phyloP scores from a whole-genome alignment of 768 basidiomycete genomes.

The Tylopilus rubrobrunneus region DNA sequence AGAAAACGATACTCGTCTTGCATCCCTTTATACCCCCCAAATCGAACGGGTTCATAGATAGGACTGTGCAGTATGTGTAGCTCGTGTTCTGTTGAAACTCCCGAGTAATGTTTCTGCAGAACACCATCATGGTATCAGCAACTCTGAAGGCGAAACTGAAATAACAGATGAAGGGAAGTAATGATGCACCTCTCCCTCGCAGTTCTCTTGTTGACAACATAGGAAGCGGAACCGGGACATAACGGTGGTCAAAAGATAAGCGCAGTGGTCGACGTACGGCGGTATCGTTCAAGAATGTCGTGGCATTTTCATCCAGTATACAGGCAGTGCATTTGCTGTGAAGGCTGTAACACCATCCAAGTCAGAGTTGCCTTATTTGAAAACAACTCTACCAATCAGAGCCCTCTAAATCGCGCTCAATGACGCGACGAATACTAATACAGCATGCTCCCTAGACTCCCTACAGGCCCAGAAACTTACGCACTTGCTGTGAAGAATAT shows the following conservation, averaged over 20 bases:
- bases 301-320: not conserved
- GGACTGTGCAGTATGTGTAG: too few relatives aligned
- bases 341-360: not conserved
- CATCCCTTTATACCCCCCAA: too few relatives aligned
- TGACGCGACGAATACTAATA: too few relatives aligned
- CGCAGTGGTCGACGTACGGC: too few relatives aligned
- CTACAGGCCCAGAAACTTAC: too few relatives aligned
- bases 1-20: too few relatives aligned
- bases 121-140: not conserved
- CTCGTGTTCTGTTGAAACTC: not conserved
- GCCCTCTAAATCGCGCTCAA: too few relatives aligned
- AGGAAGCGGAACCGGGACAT: not conserved
- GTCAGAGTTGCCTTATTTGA: too few relatives aligned
- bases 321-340: slow-evolving; percentile 1
- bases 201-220: not conserved
- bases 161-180: not conserved
- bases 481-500: too few relatives aligned
- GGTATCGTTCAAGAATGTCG: not conserved
- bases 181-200: not conserved
- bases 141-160: not conserved
- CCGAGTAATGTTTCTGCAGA: not conserved
- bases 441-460: too few relatives aligned
- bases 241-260: not conserved
- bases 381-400: too few relatives aligned
- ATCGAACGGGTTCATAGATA: too few relatives aligned